These are phyloP conservation scores for Crithidia sp. DNA, from an alignment of 208 protist species.

Conservation along the genomic window DNA sequence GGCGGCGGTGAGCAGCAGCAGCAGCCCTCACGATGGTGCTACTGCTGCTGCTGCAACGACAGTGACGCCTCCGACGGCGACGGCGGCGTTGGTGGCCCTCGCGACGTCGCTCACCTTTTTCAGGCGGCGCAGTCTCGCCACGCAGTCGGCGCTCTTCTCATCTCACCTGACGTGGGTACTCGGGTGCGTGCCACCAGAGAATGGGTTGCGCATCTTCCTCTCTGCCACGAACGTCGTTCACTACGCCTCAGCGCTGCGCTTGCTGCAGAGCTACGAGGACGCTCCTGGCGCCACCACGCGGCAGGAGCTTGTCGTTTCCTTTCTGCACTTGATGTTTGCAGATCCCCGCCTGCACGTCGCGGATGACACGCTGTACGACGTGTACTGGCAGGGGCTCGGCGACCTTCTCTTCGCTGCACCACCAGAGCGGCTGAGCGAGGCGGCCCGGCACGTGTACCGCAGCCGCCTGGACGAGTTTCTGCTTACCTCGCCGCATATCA, in stretches of 20 bases:
- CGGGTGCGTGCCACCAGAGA: constrained; percentile 14
- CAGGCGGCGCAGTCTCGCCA: constrained; percentile 10
- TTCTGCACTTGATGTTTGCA: constrained; percentile 13
- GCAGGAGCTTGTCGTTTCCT: constrained; percentile 20
- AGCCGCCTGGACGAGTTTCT: constrained; percentile 51
- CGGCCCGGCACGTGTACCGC: constrained; percentile 13
- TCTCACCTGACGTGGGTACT: constrained; percentile 28
- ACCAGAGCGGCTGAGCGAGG: background rate
- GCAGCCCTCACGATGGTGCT: no score
- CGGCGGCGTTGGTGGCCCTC: background rate
- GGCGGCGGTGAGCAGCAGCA: no score
- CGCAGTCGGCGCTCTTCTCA: constrained; percentile 15
- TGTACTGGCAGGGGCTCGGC: constrained; percentile 26
- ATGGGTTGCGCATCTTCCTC: constrained; percentile 24
- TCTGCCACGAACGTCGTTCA: constrained; percentile 18
- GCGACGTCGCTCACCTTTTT: constrained; percentile 33
- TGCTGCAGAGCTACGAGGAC: constrained; percentile 15
- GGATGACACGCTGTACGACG: constrained; percentile 22
- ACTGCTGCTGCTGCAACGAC: no score
- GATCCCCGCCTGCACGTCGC: constrained; percentile 13
- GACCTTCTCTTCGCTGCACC: constrained; percentile 25
- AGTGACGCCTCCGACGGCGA: background rate
- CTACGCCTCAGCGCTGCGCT: constrained; percentile 11
- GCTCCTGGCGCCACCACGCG: background rate
- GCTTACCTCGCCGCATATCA: constrained; percentile 37